A percentile compares a stretch with the other conserved stretches of the same genome.
Conservation (phyloP, 73 alveolate genomes). For the Diophrys appendiculata region DNA sequence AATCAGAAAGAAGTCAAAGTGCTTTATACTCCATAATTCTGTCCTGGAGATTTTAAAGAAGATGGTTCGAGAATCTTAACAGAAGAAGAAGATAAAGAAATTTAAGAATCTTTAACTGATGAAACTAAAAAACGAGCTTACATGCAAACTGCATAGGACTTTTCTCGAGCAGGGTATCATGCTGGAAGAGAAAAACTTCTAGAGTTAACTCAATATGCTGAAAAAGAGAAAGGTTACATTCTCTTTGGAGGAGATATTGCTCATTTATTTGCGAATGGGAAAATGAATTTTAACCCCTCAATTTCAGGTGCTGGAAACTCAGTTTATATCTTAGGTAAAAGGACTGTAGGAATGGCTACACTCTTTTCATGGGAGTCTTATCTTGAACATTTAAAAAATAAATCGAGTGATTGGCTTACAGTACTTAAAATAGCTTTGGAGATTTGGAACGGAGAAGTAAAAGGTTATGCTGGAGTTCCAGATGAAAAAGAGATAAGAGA, state of each 20-base stretch:
- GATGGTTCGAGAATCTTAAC: constrained; percentile 10
- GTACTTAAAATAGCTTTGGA: constrained; percentile 59
- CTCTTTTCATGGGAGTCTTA: constrained; percentile 57
- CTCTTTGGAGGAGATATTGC: constrained; percentile 20
- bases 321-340: constrained; percentile 37
- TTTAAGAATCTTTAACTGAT: neutral
- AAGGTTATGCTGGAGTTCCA: constrained; percentile 62
- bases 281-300: constrained; percentile 35
- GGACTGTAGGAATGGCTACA: constrained; percentile 16
- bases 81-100: constrained; percentile 18
- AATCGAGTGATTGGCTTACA: constrained; percentile 43
- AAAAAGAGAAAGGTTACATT: constrained; percentile 46
- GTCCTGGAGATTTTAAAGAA: constrained; percentile 48
- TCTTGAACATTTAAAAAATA: constrained; percentile 30
- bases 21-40: constrained; percentile 49
- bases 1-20: constrained; percentile 54
- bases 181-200: constrained; percentile 8
- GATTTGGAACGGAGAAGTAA: constrained; percentile 56
- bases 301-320: constrained; percentile 6
- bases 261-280: constrained; percentile 24
- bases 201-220: constrained; percentile 26
- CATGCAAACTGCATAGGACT: neutral
- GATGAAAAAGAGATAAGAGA: constrained; percentile 58
- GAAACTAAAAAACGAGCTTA: neutral
- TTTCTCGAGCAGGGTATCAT: neutral